Conservation (phyloP, 805 yeast genomes). For the Starmerella vitae region DNA sequence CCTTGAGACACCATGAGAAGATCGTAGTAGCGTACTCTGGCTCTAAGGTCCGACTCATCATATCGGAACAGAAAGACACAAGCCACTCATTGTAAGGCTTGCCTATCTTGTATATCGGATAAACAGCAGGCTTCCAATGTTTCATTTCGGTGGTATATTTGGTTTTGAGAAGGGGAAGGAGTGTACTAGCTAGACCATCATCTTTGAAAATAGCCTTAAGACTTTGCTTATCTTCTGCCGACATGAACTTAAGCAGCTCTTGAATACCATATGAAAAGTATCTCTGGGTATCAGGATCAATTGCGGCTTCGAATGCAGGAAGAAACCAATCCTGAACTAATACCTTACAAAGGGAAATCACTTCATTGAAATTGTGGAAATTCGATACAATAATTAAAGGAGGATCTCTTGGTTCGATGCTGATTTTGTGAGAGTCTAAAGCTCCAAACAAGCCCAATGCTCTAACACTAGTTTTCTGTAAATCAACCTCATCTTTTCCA, state of each 20-base stretch:
- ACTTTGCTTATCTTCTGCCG: constrained; percentile 5
- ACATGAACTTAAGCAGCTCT: constrained; percentile 50
- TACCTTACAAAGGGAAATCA: constrained; percentile 46
- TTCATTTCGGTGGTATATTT: constrained; percentile 46
- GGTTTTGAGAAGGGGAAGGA: constrained; percentile 33
- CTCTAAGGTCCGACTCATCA: constrained; percentile 49
- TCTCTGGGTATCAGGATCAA: constrained; percentile 71
- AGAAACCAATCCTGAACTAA: constrained; percentile 60
- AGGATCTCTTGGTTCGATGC: constrained; percentile 31
- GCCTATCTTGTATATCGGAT: constrained; percentile 47
- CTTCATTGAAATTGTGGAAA: constrained; percentile 49
- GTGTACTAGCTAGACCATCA: constrained; percentile 8
- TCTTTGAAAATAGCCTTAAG: constrained; percentile 6
- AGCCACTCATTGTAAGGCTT: constrained; percentile 52
- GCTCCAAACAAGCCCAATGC: constrained; percentile 70
- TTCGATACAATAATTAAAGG: constrained; percentile 44
- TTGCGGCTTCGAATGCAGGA: constrained; percentile 78
- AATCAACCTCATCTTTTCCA: constrained; percentile 21
- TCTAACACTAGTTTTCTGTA: constrained; percentile 49
- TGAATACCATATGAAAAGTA: constrained; percentile 83
- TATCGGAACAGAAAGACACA: constrained; percentile 49
- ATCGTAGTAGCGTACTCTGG: constrained; percentile 15
- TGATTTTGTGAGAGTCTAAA: constrained; percentile 49
- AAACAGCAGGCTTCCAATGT: constrained; percentile 34
- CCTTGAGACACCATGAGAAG: constrained; percentile 17